Evolutionary conservation across 2,329 filamentous ascomycete genomes (phyloP), one percentile per base, ranked within the genome.

Genomic region (Pyrenochaeta sp.): DNA sequence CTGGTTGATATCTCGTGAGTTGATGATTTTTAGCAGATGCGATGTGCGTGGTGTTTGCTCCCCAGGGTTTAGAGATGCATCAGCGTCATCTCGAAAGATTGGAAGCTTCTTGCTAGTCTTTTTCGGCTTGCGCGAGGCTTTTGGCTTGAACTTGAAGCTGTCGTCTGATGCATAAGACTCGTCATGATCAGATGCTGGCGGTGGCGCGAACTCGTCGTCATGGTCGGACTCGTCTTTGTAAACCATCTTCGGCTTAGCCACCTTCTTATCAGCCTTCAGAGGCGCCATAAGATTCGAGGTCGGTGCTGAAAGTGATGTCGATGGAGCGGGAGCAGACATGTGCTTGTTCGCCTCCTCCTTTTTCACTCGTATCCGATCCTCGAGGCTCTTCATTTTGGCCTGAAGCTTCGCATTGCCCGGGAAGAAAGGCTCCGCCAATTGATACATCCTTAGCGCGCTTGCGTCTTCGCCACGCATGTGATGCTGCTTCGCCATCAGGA

Each of bases 401-500:
- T 79, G 79, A n/a, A 90, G 82, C 78, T 94, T 97, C 48, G 88
- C 84, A 73, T 97, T 95, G 1, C 88, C 89, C 0, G 93, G 93
- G 68, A 98, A 98, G 77, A 88, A 95, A 0, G 91, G 90, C 51
- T 92, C 79, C 0, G 94, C 94, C 63, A 91, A 82, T 74, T 94
- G 90, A 72, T 96, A 97, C 87, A 95, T 94, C 67, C 87, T 88
- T 58, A 98, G 79, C 0, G 93, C 92, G 34, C 87, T 91, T 3
- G 81, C 82, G 50, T 96, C 88, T 66, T 97, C 91, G 1, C 92
- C 92, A 3, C 88, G 85, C 51, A 92, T 91, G 72, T 93, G 93
- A 72, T 96, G 91, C 74, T 97, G 93, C 65, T 95, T 91, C 1
- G 92, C 94, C 84, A 95, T 92, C n/a, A 97, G 83, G 34, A 98